phyloP scores from a whole-genome alignment of 2,329 filamentous ascomycete genomes.

The Aspergillus pseudoterreus region DNA sequence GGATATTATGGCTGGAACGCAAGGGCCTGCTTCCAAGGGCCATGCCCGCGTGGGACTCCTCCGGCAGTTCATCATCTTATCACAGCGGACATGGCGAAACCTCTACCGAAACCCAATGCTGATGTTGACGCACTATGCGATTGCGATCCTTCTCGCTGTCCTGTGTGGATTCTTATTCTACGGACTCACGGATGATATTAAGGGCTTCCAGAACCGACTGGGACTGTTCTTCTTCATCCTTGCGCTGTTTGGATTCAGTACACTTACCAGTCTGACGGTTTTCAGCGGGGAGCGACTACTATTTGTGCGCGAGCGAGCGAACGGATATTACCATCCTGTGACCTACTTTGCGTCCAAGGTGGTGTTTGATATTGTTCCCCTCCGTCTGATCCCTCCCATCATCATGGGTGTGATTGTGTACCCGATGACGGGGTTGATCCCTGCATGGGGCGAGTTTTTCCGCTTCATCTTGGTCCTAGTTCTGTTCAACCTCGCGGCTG shows the following conservation, averaged over 20 bases:
- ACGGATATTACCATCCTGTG: slow-evolving; percentile 91
- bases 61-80: slow-evolving; percentile 85
- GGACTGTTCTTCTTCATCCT: slow-evolving; percentile 97
- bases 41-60: slow-evolving; percentile 77
- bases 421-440: slow-evolving; percentile 91
- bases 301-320: slow-evolving; percentile 89
- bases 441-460: slow-evolving; percentile 78
- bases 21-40: slow-evolving; percentile 58
- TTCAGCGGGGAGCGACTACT: slow-evolving; percentile 87
- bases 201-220: slow-evolving; percentile 94
- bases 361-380: slow-evolving; percentile 93
- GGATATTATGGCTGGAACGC: slow-evolving; percentile 45
- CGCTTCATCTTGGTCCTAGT: slow-evolving; percentile 90
- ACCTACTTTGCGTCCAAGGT: slow-evolving; percentile 96
- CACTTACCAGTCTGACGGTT: slow-evolving; percentile 85
- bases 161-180: slow-evolving; percentile 96
- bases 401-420: slow-evolving; percentile 96
- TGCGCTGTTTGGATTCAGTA: slow-evolving; percentile 94
- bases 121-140: slow-evolving; percentile 98
- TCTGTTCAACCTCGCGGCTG: slow-evolving; percentile 91
- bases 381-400: slow-evolving; percentile 90
- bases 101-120: slow-evolving; percentile 95
- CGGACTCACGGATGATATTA: slow-evolving; percentile 90
- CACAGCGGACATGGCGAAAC: slow-evolving; percentile 90
- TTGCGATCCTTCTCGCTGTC: slow-evolving; percentile 89